Evolutionary conservation across 129 eudicot species (phyloP), one percentile per base, ranked within the genome.

Genomic region (Lactuca sativa): DNA sequence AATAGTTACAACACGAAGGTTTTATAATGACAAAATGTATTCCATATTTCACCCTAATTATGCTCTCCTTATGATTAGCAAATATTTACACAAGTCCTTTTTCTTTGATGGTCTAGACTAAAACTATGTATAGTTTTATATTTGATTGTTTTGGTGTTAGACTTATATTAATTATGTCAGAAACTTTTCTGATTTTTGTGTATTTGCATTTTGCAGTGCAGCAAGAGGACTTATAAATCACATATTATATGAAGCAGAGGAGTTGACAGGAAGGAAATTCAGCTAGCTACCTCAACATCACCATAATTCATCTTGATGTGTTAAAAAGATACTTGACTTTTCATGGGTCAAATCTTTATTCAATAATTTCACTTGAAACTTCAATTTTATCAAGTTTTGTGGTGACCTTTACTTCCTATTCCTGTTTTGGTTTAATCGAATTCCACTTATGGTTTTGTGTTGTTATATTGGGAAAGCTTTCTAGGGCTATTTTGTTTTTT

Each of bases 191-290:
- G n/a, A 16, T 66, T 18, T 66, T 7, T 32, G 36, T 79, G 48
- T 38, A 38, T 62, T 38, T 82, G 82, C 86, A 93, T 33, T 62
- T 38, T 82, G 82, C 86, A 93, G 95, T 85, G 98, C 98, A 36
- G 97, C 98, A 49, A 86, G 95, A 81, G 98, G 98, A 64, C 92
- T 93, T 74, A 83, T 93, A 70, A 90, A 93, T 72, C 99, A 93
- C 89, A 93, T 93, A 82, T 66, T 93, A 43, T 74, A 76, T 16
- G 99, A 93, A 77, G 82, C 97, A 57, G 99, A 93, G 86, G 77
- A 70, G 77, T 65, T 87, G 75, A 78, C 97, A 25, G 99, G 97
- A 41, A 88, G 97, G 13, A 93, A 90, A 72, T 87, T 90, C 87
- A 93, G 83, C 80, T 25, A 25, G 30, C 30, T 25, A 25, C 30